Evolutionary conservation across 768 basidiomycete species (phyloP).

Genomic region (Leccinum boreale): DNA sequence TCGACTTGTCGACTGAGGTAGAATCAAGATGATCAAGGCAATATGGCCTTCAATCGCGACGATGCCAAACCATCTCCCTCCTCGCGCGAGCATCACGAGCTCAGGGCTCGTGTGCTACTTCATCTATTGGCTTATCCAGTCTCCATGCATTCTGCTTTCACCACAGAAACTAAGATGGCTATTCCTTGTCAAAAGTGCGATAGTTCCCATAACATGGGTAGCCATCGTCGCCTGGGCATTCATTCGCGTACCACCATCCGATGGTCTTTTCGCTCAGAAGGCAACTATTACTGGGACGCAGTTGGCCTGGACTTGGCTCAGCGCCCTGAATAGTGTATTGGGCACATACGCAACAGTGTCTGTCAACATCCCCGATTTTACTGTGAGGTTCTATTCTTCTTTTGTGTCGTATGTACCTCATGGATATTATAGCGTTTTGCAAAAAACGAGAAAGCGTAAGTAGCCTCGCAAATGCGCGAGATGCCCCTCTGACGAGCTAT

Average conservation of each 20-base stretch:
- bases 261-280: constrained; percentile 56
- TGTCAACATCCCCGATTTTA: constrained; percentile 86
- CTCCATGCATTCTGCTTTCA: constrained; percentile 72
- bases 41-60: constrained; percentile 74
- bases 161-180: constrained; percentile 77
- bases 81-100: constrained; percentile 58
- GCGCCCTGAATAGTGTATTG: constrained; percentile 71
- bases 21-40: constrained; percentile 62
- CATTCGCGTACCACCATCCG: constrained; percentile 56
- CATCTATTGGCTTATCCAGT: constrained; percentile 73
- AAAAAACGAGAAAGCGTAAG: constrained; percentile 60
- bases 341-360: constrained; percentile 71
- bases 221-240: constrained; percentile 79
- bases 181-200: constrained; percentile 64
- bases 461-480: neutral
- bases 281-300: constrained; percentile 51
- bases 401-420: neutral
- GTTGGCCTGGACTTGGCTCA: constrained; percentile 74
- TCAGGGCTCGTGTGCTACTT: constrained; percentile 73
- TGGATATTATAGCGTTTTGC: constrained; percentile 59
- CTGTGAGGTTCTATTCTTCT: constrained; percentile 32
- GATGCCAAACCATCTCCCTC: constrained; percentile 63
- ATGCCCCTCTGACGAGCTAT: neutral
- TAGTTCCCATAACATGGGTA: constrained; percentile 64
- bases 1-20: neutral